Percentiles rank a stretch among this genome's conserved stretches.
These are phyloP conservation scores for Paulinella micropora DNA, from an alignment of 78 protist species.

Conservation along the genomic window DNA sequence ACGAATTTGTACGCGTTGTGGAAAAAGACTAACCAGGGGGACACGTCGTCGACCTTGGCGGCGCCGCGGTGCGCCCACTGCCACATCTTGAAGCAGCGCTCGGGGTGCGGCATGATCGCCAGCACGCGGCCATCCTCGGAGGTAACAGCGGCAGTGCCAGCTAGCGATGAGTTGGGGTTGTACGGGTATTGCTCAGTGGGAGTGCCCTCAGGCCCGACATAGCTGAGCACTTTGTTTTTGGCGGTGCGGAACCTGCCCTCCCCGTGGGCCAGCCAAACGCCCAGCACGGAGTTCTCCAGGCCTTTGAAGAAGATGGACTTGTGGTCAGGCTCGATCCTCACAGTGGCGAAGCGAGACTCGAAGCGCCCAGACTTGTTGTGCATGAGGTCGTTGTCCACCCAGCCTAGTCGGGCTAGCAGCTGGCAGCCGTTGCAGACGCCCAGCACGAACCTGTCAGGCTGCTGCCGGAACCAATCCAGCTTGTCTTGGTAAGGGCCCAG, in stretches of 20 bases:
- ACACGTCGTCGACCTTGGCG: too few species aligned
- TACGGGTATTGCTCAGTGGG: conserved; percentile 61
- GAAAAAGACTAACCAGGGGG: too few species aligned
- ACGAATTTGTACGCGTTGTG: too few species aligned
- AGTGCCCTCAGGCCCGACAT: conserved; percentile 55
- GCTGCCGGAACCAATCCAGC: conserved; percentile 36
- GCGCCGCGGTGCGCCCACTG: conserved; percentile 22
- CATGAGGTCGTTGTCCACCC: conserved; percentile 57
- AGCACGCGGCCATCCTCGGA: conserved; percentile 67
- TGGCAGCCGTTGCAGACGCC: conserved; percentile 93
- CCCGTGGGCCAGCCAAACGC: conserved; percentile 68
- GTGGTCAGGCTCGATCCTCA: conserved; percentile 35
- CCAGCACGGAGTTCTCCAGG: conserved; percentile 25
- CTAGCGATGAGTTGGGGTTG: conserved; percentile 77
- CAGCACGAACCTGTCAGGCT: conserved; percentile 71
- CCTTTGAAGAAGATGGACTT: conserved; percentile 47
- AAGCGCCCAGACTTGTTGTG: conserved; percentile 65
- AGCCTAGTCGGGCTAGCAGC: conserved; percentile 55
- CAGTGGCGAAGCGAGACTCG: conserved; percentile 53
- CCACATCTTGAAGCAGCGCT: conserved; percentile 35
- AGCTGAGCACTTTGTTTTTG: conserved; percentile 1
- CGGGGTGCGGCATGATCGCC: conserved; percentile 88
- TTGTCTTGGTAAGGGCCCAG: background rate
- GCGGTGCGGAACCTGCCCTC: conserved; percentile 59
- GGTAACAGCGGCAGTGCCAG: conserved; percentile 64